Conservation (phyloP, 805 yeast species). For the Priceomyces fermenticarens region DNA sequence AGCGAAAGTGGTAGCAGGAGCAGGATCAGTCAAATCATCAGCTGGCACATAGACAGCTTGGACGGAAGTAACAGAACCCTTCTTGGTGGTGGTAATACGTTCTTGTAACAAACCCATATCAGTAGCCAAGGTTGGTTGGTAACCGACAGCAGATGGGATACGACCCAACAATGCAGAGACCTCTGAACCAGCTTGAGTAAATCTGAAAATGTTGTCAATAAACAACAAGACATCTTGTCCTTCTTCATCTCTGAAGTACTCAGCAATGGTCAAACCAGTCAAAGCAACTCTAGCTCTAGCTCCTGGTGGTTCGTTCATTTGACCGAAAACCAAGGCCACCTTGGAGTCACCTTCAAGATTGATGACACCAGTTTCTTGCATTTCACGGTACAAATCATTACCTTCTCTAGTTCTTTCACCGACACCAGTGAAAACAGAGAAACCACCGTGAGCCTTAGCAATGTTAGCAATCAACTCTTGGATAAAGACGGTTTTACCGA, state of each 20-base stretch:
- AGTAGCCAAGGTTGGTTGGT: conserved; percentile 99
- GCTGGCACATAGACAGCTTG: conserved; percentile 99
- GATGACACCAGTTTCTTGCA: conserved; percentile 99
- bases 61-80: conserved; percentile 99
- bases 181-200: conserved; percentile 99
- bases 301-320: conserved; percentile 99
- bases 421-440: conserved; percentile 99
- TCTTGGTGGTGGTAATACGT: conserved; percentile 99
- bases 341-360: conserved; percentile 99
- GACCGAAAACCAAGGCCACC: conserved; percentile 99
- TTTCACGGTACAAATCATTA: conserved; percentile 99
- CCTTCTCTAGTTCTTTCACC: conserved; percentile 99
- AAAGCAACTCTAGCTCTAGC: conserved; percentile 99
- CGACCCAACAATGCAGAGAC: conserved; percentile 99
- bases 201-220: conserved; percentile 99
- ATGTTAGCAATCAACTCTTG: conserved; percentile 99
- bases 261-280: conserved; percentile 99
- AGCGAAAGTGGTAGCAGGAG: conserved; percentile 99
- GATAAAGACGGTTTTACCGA: conserved; percentile 99
- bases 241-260: conserved; percentile 99
- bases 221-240: conserved; percentile 99
- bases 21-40: conserved; percentile 99
- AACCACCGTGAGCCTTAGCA: conserved; percentile 99
- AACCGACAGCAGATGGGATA: conserved; percentile 99
- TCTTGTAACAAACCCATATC: conserved; percentile 99